phyloP scores from a whole-genome alignment of 2,329 filamentous ascomycete species.

The Fusarium graminum region DNA sequence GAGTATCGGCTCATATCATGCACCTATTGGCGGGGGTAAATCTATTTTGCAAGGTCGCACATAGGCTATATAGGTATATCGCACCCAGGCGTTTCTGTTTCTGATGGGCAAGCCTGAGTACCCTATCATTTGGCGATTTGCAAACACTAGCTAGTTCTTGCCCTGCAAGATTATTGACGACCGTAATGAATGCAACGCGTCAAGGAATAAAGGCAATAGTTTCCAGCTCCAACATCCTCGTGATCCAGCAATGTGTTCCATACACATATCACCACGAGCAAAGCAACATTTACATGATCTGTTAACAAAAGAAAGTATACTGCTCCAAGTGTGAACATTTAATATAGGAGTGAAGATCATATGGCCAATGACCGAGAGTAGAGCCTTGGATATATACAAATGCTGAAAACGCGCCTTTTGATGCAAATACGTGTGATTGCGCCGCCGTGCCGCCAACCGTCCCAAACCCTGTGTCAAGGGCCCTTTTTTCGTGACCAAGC shows the following conservation, averaged over 20 bases:
- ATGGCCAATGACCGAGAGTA: constrained; percentile 35
- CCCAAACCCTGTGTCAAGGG: constrained; percentile 34
- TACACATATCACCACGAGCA: background rate
- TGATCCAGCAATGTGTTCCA: background rate
- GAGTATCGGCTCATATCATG: constrained; percentile 73
- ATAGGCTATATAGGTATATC: constrained; percentile 24
- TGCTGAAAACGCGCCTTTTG: constrained; percentile 43
- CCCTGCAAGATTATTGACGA: constrained; percentile 27
- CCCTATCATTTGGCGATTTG: constrained; percentile 14
- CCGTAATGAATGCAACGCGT: constrained; percentile 35
- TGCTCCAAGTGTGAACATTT: constrained; percentile 25
- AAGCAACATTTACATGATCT: background rate
- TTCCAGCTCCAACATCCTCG: background rate
- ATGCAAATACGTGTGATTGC: constrained; percentile 44
- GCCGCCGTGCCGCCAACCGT: constrained; percentile 32
- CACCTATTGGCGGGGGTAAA: constrained; percentile 63
- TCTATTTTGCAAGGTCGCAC: constrained; percentile 57
- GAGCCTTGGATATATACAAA: constrained; percentile 43
- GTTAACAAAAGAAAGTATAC: background rate
- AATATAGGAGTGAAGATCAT: constrained; percentile 50
- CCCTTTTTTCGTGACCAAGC: constrained; percentile 21
- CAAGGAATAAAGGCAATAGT: constrained; percentile 20
- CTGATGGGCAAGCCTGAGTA: constrained; percentile 11
- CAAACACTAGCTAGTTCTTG: constrained; percentile 10
- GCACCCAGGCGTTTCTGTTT: constrained; percentile 24